Evolutionary conservation across 75 land plant genomes (phyloP), one percentile per base, ranked within the genome.

Genomic region (Sequoiadendron giganteum): DNA sequence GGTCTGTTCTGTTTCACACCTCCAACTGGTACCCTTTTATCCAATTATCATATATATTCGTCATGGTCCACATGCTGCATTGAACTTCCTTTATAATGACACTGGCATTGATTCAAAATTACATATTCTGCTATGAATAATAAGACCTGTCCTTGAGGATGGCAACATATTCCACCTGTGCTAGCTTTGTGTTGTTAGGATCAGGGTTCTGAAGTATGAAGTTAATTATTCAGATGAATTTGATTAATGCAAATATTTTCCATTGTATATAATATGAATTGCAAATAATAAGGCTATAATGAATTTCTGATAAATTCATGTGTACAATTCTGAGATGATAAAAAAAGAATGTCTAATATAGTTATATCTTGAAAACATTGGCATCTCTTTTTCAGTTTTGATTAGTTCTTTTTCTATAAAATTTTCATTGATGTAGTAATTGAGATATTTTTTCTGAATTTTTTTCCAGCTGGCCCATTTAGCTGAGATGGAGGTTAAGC

Each of bases 401-500:
- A 47, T 13, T 4, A 11, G 1, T 14, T 82, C 52, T 82, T 82
- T 82, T 47, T 82, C 84, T 42, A 82, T 25, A 47, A 47, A 45
- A 13, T 47, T 82, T 47, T 45, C 34, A 82, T 47, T 47, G 84
- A 28, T 82, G 13, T 47, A 10, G 48, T 25, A 82, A 32, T 81
- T 0, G 32, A 47, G 14, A 36, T 48, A 36, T 61, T 18, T 83
- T 83, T 88, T 30, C 56, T 58, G 48, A 38, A 61, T 81, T 14
- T 45, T 4, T 52, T 5, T 95, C 87, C 92, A 98, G 99, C 94
- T 98, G 88, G 99, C 99, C 89, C 97, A 97, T 86, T 89, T 98
- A 61, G 30, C 89, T 58, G 99, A 98, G 92, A 97, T 98, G 99
- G 99, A 98, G 90, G 99, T 98, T 9, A 98, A 98, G 89, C 99